phyloP scores from a whole-genome alignment of 805 yeast genomes.

The Candida anglica region DNA sequence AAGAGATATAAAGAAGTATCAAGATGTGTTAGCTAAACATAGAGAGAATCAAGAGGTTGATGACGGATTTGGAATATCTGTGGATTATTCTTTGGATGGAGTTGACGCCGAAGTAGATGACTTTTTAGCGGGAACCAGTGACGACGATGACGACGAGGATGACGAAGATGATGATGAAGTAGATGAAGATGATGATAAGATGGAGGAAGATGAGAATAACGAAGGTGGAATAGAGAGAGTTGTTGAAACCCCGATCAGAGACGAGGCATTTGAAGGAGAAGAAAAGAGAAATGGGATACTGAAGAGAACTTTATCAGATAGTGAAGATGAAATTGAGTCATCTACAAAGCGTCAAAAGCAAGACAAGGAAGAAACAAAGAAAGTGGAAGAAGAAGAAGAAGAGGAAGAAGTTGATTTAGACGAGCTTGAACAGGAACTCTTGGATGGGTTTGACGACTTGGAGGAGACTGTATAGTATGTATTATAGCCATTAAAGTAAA shows the following conservation, averaged over 20 bases:
- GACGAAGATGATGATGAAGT: conserved; percentile 25
- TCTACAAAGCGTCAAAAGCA: conserved; percentile 6
- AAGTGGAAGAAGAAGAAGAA: conserved; percentile 9
- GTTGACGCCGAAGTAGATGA: conserved; percentile 46
- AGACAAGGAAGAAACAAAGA: conserved; percentile 4
- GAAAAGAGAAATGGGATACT: background rate
- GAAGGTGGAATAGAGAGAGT: background rate
- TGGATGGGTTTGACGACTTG: conserved; percentile 51
- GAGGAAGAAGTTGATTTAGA: conserved; percentile 30
- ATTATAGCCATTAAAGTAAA: conserved; percentile 1
- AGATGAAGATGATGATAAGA: conserved; percentile 7
- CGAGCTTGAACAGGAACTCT: conserved; percentile 46
- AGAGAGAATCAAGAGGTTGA: conserved; percentile 11
- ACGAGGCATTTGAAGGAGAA: conserved; percentile 12
- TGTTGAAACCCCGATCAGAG: too few relatives aligned
- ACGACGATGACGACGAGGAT: conserved; percentile 27
- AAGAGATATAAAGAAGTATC: conserved; percentile 43
- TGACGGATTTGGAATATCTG: conserved; percentile 2
- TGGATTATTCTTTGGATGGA: conserved; percentile 37
- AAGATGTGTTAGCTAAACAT: conserved; percentile 22
- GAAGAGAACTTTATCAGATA: conserved; percentile 3
- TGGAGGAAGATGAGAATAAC: conserved; percentile 5
- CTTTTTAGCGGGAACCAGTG: conserved; percentile 42
- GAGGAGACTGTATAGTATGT: conserved; percentile 19
- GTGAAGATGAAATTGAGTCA: conserved; percentile 2